Base-by-base conservation (phyloP, 768 basidiomycete species). In the Megacollybia marginata region DNA sequence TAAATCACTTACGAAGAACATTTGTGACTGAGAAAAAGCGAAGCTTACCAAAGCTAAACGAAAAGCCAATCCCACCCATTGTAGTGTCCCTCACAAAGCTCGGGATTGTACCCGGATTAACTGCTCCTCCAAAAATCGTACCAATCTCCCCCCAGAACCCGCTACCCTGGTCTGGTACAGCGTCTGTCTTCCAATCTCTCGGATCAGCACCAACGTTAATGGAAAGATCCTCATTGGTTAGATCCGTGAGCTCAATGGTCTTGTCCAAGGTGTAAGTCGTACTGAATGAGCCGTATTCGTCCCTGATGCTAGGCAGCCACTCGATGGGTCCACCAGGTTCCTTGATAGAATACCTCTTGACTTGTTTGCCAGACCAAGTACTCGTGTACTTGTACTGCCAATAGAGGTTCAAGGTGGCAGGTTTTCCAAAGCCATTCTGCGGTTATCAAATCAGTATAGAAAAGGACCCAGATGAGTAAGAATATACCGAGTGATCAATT, bases 181-280 rank as follows among this genome's bases (percentile, higher is more conserved):
- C 45, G 6, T 33, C 45, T 16, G 28, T 46, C 31, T 46, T 7
- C 28, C 45, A 46, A 28, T 46, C 45, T 19, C 10, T 20, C 2
- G 44, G 44, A 15, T 6, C 1, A 19, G 19, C 15, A 46, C 13
- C 31, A 46, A 46, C 9, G 31, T 34, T 33, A 12, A 45, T 45
- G 5, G 44, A 45, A 45, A 45, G 44, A 28, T 45, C 44, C 19
- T 28, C 19, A 19, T 45, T 8, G 16, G 44, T 45, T 33, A 45
- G 19, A 45, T 45, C 44, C 5, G 18, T 45, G 44, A 45, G 44
- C 5, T 45, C 19, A 4, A 45, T 45, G n/a, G 44, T 45, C 44
- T 45, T 45, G 44, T 45, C 33, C 44, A 45, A 45, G 18, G 44
- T 45, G 10, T 45, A 45, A 5, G 19, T 45, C 19, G 44, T 45